phyloP scores from a whole-genome alignment of 1,284 basidiomycete species.

The Leccinum colubrinum region DNA sequence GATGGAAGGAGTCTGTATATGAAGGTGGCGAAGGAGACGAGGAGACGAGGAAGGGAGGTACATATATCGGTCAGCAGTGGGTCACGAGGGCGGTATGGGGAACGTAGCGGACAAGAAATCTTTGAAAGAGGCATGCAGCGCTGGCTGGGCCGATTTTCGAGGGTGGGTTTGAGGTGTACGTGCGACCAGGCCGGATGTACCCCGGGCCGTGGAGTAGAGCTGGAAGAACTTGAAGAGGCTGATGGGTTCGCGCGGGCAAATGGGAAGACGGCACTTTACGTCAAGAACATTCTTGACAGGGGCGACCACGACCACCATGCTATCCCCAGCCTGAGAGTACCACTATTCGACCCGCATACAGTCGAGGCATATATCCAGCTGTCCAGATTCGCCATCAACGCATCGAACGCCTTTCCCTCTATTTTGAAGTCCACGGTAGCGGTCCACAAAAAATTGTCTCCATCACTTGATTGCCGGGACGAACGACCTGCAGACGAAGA shows the following conservation, averaged over 20 bases:
- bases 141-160: too few species aligned
- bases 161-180: neutral
- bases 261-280: neutral
- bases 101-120: slow-evolving; percentile 40
- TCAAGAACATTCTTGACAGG: neutral
- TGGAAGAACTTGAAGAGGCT: slow-evolving; percentile 27
- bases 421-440: slow-evolving; percentile 73
- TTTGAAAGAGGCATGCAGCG: slow-evolving; percentile 14
- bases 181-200: slow-evolving; percentile 10
- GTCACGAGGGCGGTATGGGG: slow-evolving; percentile 40
- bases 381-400: slow-evolving; percentile 55
- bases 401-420: slow-evolving; percentile 71
- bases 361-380: slow-evolving; percentile 73
- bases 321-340: slow-evolving; percentile 7
- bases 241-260: slow-evolving; percentile 11
- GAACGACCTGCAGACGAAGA: too few species aligned
- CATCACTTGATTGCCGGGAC: slow-evolving; percentile 42
- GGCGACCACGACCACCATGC: slow-evolving; percentile 6
- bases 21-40: slow-evolving; percentile 22
- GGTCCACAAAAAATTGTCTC: slow-evolving; percentile 65
- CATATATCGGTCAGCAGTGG: slow-evolving; percentile 37
- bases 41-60: slow-evolving; percentile 33
- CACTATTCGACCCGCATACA: slow-evolving; percentile 42
- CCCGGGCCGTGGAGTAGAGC: slow-evolving; percentile 30
- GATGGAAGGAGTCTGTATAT: slow-evolving; percentile 24